Conservation (phyloP, 1,284 basidiomycete species). For the Puccinia polysora region DNA sequence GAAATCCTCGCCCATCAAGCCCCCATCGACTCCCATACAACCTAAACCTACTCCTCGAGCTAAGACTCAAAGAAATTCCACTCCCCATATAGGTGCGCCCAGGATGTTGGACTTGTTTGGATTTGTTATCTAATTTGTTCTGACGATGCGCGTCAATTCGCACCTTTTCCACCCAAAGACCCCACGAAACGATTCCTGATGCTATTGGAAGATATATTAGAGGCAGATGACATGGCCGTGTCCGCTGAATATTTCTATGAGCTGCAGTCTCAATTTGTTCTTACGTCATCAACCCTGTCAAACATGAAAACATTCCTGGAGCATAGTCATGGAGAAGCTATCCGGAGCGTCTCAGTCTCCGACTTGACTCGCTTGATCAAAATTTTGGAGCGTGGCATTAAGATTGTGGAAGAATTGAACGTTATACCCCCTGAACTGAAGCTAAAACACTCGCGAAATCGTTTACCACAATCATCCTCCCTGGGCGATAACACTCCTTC, state of each 20-base stretch:
- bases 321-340: slow-evolving; percentile 14
- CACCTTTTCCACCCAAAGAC: too few species aligned
- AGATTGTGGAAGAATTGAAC: slow-evolving; percentile 28
- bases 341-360: slow-evolving; percentile 1
- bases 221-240: slow-evolving; percentile 41
- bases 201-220: slow-evolving; percentile 35
- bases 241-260: slow-evolving; percentile 16
- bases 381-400: slow-evolving; percentile 33
- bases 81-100: slow-evolving; percentile 10
- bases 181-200: slow-evolving; percentile 12
- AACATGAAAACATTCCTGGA: slow-evolving; percentile 30
- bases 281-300: slow-evolving; percentile 7
- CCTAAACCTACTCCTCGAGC: slow-evolving; percentile 1
- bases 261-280: slow-evolving; percentile 15
- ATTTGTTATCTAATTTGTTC: not conserved
- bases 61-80: not conserved
- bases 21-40: slow-evolving; percentile 4
- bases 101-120: not conserved
- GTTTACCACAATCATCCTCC: not conserved
- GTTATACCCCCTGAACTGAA: slow-evolving; percentile 33
- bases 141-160: not conserved
- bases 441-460: not conserved
- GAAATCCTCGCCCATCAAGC: slow-evolving; percentile 23
- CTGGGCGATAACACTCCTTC: not conserved
- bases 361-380: slow-evolving; percentile 39